phyloP scores from a whole-genome alignment of 768 basidiomycete genomes.

The Trametes punicea region DNA sequence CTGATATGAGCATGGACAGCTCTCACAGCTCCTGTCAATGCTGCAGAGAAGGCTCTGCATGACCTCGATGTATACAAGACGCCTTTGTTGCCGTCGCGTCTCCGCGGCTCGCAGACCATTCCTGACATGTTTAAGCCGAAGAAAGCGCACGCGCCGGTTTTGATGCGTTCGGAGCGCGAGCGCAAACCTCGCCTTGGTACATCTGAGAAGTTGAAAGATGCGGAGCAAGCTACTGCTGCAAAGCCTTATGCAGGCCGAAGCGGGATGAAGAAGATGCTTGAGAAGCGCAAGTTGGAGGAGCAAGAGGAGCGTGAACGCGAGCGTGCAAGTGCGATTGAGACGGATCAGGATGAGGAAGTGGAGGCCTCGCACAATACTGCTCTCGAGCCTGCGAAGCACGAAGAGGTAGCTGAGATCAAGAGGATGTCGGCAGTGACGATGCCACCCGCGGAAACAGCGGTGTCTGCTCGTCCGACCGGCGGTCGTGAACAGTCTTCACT shows the following conservation, averaged over 20 bases:
- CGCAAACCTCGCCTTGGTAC: slow-evolving; percentile 46
- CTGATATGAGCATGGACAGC: not conserved
- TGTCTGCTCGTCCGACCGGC: slow-evolving; percentile 11
- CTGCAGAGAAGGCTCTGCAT: slow-evolving; percentile 65
- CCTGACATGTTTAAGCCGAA: slow-evolving; percentile 65
- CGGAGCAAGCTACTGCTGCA: slow-evolving; percentile 46
- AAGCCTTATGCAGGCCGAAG: slow-evolving; percentile 81
- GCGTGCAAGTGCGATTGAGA: slow-evolving; percentile 27
- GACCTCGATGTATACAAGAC: slow-evolving; percentile 79
- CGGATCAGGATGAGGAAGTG: slow-evolving; percentile 32
- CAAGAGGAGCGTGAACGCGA: slow-evolving; percentile 42
- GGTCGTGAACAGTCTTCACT: slow-evolving; percentile 48
- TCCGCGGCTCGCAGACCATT: slow-evolving; percentile 41
- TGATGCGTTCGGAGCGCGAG: slow-evolving; percentile 61
- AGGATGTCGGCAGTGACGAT: slow-evolving; percentile 13
- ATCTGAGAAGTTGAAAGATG: slow-evolving; percentile 31
- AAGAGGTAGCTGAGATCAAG: slow-evolving; percentile 23
- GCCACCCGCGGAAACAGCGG: slow-evolving; percentile 26
- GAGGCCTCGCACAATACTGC: slow-evolving; percentile 27
- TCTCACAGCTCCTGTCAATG: slow-evolving; percentile 36
- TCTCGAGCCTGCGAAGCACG: slow-evolving; percentile 24
- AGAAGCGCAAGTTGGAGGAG: slow-evolving; percentile 56
- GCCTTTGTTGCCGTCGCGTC: slow-evolving; percentile 66
- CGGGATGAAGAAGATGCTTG: slow-evolving; percentile 74
- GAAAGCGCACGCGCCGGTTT: slow-evolving; percentile 38